Percentiles rank a stretch among this genome's conserved stretches.
Evolutionary conservation across 345 rosid species (phyloP).

Genomic region (Eutrema heterophyllum): DNA sequence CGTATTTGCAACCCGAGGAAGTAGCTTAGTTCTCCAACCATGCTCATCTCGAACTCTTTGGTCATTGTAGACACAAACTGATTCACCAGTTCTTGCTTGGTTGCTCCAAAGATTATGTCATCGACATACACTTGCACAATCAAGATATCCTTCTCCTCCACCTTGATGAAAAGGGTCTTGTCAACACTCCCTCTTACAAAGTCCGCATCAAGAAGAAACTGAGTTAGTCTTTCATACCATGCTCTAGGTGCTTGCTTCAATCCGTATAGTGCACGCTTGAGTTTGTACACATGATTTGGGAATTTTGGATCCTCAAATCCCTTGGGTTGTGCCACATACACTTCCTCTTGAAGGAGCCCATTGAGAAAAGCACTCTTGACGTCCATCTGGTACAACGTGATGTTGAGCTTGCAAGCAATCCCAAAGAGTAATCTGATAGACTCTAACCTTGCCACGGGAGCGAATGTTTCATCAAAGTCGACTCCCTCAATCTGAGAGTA

Average conservation of each 20-base stretch:
- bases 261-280: too few species aligned
- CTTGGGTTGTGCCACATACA: neutral
- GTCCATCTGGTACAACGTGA: neutral
- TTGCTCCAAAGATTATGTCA: neutral
- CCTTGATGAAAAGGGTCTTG: too few species aligned
- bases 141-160: too few species aligned
- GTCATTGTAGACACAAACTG: neutral
- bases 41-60: neutral
- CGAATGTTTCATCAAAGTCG: neutral
- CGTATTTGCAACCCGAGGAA: neutral
- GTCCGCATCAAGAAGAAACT: too few species aligned
- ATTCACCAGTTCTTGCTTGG: neutral
- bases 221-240: neutral
- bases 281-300: neutral
- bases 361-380: too few species aligned
- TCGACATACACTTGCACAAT: neutral
- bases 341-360: neutral
- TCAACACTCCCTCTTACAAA: neutral
- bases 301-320: neutral
- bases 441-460: too few species aligned
- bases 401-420: neutral
- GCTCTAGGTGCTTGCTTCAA: neutral
- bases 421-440: neutral
- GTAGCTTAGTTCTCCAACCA: neutral
- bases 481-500: neutral